phyloP scores from a whole-genome alignment of 345 rosid species.

The Hibiscus trionum region DNA sequence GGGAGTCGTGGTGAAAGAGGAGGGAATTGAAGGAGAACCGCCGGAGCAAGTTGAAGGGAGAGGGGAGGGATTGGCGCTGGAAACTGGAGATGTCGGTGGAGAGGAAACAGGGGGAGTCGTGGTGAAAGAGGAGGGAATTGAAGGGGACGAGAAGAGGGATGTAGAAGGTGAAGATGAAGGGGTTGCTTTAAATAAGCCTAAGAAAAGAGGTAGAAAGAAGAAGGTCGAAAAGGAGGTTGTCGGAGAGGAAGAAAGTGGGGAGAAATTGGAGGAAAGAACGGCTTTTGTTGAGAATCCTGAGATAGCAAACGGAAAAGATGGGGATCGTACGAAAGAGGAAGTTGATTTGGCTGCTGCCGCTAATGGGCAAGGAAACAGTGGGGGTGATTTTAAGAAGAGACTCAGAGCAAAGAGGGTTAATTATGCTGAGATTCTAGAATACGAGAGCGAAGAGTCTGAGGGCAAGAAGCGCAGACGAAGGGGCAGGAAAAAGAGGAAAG shows the following conservation, averaged over 20 bases:
- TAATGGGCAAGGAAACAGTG: neutral
- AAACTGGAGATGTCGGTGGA: neutral
- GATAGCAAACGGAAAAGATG: neutral
- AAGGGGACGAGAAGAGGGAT: neutral
- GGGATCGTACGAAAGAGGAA: neutral
- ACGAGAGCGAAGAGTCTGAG: neutral
- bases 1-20: neutral
- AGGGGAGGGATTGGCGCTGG: neutral
- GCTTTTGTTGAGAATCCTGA: no score
- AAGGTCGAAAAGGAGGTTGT: neutral
- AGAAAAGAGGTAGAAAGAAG: conserved; percentile 9
- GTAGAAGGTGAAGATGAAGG: neutral
- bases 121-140: neutral
- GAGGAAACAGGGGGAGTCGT: neutral
- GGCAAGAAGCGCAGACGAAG: neutral
- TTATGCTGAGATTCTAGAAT: neutral
- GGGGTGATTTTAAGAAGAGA: neutral
- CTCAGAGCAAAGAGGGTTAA: neutral
- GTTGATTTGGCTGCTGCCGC: neutral
- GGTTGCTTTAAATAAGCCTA: neutral
- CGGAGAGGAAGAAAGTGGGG: neutral
- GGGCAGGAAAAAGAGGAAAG: neutral
- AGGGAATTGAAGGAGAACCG: no score
- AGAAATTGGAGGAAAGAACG: neutral
- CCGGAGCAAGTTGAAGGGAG: neutral